Evolutionary conservation across 306 rosid genomes (phyloP).

Genomic region (Nissolia schottii): DNA sequence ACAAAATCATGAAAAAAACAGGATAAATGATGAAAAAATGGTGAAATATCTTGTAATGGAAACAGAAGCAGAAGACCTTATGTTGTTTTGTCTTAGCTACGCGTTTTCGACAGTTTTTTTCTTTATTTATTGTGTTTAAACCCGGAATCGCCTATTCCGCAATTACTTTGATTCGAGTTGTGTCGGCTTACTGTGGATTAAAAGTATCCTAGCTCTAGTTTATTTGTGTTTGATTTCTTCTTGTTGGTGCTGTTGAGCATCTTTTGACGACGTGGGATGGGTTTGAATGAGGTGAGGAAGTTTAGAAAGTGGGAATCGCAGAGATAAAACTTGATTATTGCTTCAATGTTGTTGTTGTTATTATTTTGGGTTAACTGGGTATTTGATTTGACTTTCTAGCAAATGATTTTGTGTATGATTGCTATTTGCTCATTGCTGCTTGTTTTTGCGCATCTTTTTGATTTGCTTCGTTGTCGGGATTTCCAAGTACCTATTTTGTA

Average conservation of each 20-base stretch:
- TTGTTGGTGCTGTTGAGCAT: neutral
- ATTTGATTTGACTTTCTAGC: neutral
- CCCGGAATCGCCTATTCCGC: no score
- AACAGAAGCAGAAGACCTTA: no score
- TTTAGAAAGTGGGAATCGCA: neutral
- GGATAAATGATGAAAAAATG: no score
- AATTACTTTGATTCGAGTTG: no score
- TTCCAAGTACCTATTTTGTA: neutral
- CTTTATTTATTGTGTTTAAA: no score
- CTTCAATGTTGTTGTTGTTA: slow-evolving; percentile 7
- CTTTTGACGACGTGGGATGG: neutral
- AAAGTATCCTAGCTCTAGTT: no score
- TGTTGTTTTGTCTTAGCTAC: no score
- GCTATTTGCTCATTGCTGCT: neutral
- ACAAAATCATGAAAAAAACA: no score
- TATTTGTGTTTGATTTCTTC: neutral
- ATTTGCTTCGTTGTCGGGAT: slow-evolving; percentile 1
- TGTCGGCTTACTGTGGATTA: no score
- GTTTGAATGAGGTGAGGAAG: neutral
- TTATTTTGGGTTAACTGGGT: slow-evolving; percentile 1
- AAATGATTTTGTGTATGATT: neutral
- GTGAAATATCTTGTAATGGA: no score
- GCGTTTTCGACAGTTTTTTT: no score
- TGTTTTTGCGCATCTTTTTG: neutral
- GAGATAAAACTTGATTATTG: neutral